Evolutionary conservation across 1,284 basidiomycete species (phyloP), one percentile per base, ranked within the genome.

Genomic region (Ustilago xerochloae): DNA sequence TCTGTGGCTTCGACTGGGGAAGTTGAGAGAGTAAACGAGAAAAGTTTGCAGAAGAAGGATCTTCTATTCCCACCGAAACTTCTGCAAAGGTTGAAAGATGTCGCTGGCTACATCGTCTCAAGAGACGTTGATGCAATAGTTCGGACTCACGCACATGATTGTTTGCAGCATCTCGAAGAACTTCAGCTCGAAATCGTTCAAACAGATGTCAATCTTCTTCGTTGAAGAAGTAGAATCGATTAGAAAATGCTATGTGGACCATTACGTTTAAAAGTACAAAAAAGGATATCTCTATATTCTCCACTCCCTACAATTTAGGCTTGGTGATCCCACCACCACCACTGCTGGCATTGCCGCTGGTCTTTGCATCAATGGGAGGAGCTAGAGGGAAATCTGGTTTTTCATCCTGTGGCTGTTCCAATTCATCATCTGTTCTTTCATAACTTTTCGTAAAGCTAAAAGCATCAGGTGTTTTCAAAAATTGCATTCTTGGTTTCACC

Each of bases 401-500:
- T n/a, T 75, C 72, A 22, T 75, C 72, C 55, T 63, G 63, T 5
- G 72, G 72, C 46, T 75, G 72, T 38, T 70, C 24, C 32, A 70
- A 55, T 8, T 70, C 59, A 35, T 75, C 66, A 41, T 59, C 36
- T 2, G 58, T 67, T 2, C 38, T 48, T 43, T 65, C 55, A 8
- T 41, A 51, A 16, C 55, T 61, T 20, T 63, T 67, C 12, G 46
- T 51, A 24, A 64, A 61, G 22, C 50, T 51, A 28, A 68, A 62
- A 0, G 49, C 43, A 43, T 75, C 72, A 4, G 62, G 66, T 1
- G 58, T n/a, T 30, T 61, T 55, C 13, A 75, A 41, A 51, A 75
- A 75, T 20, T 67, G 68, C 76, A 82, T 79, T n/a, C 80, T 66
- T 13, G 80, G 80, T 33, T 75, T 75, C 7, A 82, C 80, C 16